Evolutionary conservation across 371 early-diverging fungal genomes (phyloP).

Genomic region (Mucor indicus): DNA sequence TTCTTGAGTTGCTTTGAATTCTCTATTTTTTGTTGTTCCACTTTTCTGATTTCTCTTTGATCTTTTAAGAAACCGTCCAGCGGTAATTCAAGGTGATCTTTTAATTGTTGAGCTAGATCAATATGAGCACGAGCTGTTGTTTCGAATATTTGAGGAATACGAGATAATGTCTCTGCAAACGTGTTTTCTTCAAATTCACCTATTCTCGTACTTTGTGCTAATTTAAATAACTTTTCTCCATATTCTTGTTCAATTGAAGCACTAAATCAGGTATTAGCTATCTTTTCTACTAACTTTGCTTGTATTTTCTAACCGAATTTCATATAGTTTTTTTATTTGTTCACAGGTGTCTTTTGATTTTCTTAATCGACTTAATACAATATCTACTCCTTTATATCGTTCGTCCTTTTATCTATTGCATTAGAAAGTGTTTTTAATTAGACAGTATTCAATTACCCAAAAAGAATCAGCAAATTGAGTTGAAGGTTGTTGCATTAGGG

Average conservation of each 20-base stretch:
- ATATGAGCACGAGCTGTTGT: slow-evolving; percentile 47
- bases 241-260: slow-evolving; percentile 38
- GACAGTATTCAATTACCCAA: no score
- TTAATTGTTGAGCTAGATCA: slow-evolving; percentile 42
- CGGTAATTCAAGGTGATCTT: slow-evolving; percentile 37
- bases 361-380: slow-evolving; percentile 16
- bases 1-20: slow-evolving; percentile 37
- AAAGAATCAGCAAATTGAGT: slow-evolving; percentile 19
- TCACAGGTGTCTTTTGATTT: slow-evolving; percentile 32
- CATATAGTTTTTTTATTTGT: slow-evolving; percentile 23
- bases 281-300: neutral
- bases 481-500: slow-evolving; percentile 1
- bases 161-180: slow-evolving; percentile 37
- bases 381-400: slow-evolving; percentile 20
- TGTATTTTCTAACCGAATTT: slow-evolving; percentile 4
- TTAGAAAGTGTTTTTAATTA: no score
- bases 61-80: slow-evolving; percentile 37
- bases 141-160: slow-evolving; percentile 41
- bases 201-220: slow-evolving; percentile 25
- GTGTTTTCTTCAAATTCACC: slow-evolving; percentile 39
- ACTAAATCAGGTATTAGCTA: slow-evolving; percentile 1
- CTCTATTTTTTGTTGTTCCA: slow-evolving; percentile 42
- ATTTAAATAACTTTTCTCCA: slow-evolving; percentile 31
- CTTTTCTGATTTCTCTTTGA: slow-evolving; percentile 33
- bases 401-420: no score